Base-by-base conservation (phyloP, 2,329 filamentous ascomycete genomes). In the Apiospora rasikravindrae region DNA sequence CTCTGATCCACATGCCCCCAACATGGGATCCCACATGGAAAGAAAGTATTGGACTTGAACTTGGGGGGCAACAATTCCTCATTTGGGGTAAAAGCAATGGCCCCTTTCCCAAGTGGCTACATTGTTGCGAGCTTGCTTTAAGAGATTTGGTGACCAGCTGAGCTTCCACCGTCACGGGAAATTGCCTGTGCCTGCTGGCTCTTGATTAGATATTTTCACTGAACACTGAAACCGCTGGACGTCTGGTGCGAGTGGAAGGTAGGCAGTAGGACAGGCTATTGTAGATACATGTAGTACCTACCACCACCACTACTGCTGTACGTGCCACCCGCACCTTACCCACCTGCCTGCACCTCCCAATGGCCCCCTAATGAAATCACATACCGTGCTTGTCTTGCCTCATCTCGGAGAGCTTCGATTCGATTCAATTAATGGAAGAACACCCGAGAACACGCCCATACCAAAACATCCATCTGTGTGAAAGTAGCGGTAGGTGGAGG, bases 1-100 rank as follows among this genome's bases (percentile, higher is more conserved):
- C 57, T 64, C 57, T 40, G 57, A 64, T 24, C 57, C 57, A 64
- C 57, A 37, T 61, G 53, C 53, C 22, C 29, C 57, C 57, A 64
- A 64, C 33, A 61, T 40, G 13, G 16, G 24, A 29, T 64, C 57
- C 57, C 57, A 64, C 33, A 40, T 13, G 13, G 16, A 16, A 37
- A 33, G 16, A 61, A 33, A 33, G 29, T 24, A 40, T n/a, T 40
- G 57, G 57, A 40, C 57, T 40, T 64, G 19, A 14, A 40, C 49
- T 26, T 24, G 49, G n/a, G 49, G n/a, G 24, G n/a, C n/a, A 14
- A 26, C 11, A 51, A 51, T 24, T 24, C 49, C 4, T 14, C 49
- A 51, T 51, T 51, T 24, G 26, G 22, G 33, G 10, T 22, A 64
- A 37, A 24, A 13, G 22, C 3, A 22, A 64, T 37, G 57, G 33